Percentiles rank a stretch among this genome's conserved stretches.
phyloP scores from a whole-genome alignment of 108 stramenopile species.

The Aureococcus anophagefferens region DNA sequence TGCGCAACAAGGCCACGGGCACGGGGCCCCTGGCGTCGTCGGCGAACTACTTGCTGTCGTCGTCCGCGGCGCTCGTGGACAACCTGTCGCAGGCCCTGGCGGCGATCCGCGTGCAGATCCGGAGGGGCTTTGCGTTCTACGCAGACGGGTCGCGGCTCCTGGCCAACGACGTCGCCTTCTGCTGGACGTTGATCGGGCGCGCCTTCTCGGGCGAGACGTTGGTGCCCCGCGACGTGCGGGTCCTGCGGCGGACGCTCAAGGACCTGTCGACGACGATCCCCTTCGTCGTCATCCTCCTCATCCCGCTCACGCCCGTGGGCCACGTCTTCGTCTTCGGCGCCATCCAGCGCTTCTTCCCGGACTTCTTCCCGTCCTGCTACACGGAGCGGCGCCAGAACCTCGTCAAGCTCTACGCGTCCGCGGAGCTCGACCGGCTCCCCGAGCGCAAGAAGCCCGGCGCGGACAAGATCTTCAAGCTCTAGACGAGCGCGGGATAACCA shows the following conservation, averaged over 20 bases:
- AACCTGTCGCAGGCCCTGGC: constrained; percentile 8
- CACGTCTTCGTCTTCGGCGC: constrained; percentile 92
- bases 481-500: no score
- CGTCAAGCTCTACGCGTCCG: constrained; percentile 27
- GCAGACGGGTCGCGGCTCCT: constrained; percentile 67
- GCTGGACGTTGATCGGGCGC: constrained; percentile 56
- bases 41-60: neutral
- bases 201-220: constrained; percentile 78
- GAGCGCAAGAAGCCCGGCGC: no score
- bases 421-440: constrained; percentile 3
- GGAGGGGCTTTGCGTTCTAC: constrained; percentile 66
- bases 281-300: constrained; percentile 82
- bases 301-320: constrained; percentile 90
- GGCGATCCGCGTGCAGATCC: constrained; percentile 31
- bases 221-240: constrained; percentile 90
- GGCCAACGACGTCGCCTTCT: constrained; percentile 70
- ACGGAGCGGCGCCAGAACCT: constrained; percentile 90
- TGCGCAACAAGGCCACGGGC: constrained; percentile 27
- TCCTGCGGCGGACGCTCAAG: constrained; percentile 82
- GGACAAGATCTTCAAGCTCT: no score
- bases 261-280: constrained; percentile 90
- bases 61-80: neutral
- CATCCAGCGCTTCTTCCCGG: constrained; percentile 90
- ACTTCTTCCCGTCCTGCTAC: constrained; percentile 93
- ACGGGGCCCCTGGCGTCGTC: neutral